Evolutionary conservation across 2,329 filamentous ascomycete species (phyloP).

Genomic region (Samsoniella hepiali): DNA sequence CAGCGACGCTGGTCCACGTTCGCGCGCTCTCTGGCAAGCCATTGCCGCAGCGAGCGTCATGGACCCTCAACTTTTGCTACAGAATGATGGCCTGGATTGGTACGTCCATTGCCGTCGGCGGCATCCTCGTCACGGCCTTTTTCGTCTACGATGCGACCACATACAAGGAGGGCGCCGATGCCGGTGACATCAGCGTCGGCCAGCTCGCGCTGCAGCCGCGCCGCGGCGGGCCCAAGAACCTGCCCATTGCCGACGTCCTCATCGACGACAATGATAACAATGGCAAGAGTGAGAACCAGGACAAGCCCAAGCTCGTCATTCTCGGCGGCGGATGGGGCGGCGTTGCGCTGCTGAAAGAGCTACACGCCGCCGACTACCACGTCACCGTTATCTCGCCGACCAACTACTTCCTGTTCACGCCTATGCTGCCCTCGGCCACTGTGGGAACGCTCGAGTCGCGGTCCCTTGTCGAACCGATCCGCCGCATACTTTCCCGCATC

Average conservation of each 20-base stretch:
- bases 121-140: slow-evolving; percentile 71
- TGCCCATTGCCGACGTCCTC: slow-evolving; percentile 83
- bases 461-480: slow-evolving; percentile 88
- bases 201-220: slow-evolving; percentile 76
- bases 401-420: slow-evolving; percentile 97
- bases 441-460: slow-evolving; percentile 91
- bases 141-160: slow-evolving; percentile 93
- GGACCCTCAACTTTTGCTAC: slow-evolving; percentile 58
- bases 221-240: slow-evolving; percentile 86
- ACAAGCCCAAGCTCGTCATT: slow-evolving; percentile 91
- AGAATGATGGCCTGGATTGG: slow-evolving; percentile 62
- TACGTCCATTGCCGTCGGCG: slow-evolving; percentile 68
- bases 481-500: slow-evolving; percentile 74
- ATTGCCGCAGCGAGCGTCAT: slow-evolving; percentile 47
- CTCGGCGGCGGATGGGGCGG: slow-evolving; percentile 94
- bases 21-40: slow-evolving; percentile 52
- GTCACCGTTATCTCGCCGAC: slow-evolving; percentile 91
- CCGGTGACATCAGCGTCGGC: slow-evolving; percentile 77
- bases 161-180: slow-evolving; percentile 68
- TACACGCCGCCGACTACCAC: slow-evolving; percentile 90
- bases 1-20: slow-evolving; percentile 26
- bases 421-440: slow-evolving; percentile 95
- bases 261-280: slow-evolving; percentile 85
- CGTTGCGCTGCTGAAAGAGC: slow-evolving; percentile 83
- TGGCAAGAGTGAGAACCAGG: slow-evolving; percentile 66